Conservation (phyloP, 148 eudicot genomes). For the Cornus kousa region DNA sequence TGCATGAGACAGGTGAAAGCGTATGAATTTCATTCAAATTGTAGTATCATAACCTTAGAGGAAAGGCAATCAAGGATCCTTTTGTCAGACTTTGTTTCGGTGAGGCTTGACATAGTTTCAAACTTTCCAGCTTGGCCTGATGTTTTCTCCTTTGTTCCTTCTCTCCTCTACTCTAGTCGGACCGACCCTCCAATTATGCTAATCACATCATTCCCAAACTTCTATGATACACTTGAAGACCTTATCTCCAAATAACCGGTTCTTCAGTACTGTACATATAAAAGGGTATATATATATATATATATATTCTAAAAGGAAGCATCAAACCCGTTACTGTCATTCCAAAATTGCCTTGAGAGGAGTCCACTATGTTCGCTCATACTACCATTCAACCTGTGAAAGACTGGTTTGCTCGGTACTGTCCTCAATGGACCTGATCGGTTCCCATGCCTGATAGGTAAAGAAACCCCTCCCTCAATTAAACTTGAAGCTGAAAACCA, state of each 20-base stretch:
- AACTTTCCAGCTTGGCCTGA: no score
- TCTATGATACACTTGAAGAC: no score
- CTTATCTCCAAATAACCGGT: slow-evolving; percentile 22
- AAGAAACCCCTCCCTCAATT: slow-evolving; percentile 27
- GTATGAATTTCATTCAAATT: no score
- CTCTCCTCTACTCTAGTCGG: no score
- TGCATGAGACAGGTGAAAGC: no score
- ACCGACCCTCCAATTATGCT: no score
- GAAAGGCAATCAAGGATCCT: no score
- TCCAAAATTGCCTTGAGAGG: slow-evolving; percentile 46
- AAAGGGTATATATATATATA: background rate
- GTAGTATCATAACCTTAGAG: no score
- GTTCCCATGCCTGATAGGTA: slow-evolving; percentile 60
- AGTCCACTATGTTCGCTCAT: slow-evolving; percentile 74
- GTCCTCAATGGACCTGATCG: slow-evolving; percentile 82
- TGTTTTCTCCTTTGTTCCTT: no score
- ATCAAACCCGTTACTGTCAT: slow-evolving; percentile 44
- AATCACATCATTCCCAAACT: no score
- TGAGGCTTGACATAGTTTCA: no score
- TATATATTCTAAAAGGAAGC: slow-evolving; percentile 43
- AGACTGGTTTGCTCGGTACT: slow-evolving; percentile 47
- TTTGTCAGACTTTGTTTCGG: no score
- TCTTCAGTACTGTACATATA: slow-evolving; percentile 59
- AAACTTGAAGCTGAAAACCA: slow-evolving; percentile 54
- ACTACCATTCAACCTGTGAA: slow-evolving; percentile 58